A percentile compares a stretch with the other conserved stretches of the same genome.
Evolutionary conservation across 1,139 yeast genomes (phyloP).

Genomic region (Hansenula anomala): DNA sequence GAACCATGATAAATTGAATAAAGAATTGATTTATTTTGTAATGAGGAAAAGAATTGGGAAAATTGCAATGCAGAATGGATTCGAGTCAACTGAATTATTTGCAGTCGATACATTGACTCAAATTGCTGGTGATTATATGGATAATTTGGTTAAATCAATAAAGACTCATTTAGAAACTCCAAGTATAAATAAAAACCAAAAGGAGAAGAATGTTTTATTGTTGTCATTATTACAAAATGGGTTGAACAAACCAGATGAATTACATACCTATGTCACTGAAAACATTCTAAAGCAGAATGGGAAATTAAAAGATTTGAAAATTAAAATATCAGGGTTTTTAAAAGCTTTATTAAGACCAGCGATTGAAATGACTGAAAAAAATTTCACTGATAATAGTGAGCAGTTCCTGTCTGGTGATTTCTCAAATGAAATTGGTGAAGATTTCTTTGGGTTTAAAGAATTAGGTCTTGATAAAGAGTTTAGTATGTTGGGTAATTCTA

Average conservation of each 20-base stretch:
- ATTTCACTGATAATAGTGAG: conserved; percentile 86
- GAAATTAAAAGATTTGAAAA: conserved; percentile 65
- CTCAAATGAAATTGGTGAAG: conserved; percentile 88
- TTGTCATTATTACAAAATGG: conserved; percentile 81
- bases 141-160: conserved; percentile 68
- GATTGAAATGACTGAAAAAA: conserved; percentile 69
- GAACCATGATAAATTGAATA: conserved; percentile 48
- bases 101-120: conserved; percentile 83
- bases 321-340: conserved; percentile 66
- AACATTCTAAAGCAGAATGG: conserved; percentile 64
- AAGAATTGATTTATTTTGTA: conserved; percentile 58
- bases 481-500: conserved; percentile 78
- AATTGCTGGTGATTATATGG: conserved; percentile 74
- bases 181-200: conserved; percentile 40
- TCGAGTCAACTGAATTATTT: conserved; percentile 73
- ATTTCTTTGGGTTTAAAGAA: conserved; percentile 94
- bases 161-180: conserved; percentile 66
- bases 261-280: conserved; percentile 72
- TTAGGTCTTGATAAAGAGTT: conserved; percentile 91
- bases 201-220: conserved; percentile 46
- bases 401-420: conserved; percentile 94
- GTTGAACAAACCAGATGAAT: conserved; percentile 69
- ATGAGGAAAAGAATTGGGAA: conserved; percentile 70
- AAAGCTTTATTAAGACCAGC: conserved; percentile 84
- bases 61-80: conserved; percentile 89